Base-by-base conservation (phyloP, 2,329 filamentous ascomycete species). In the Aspergillus sp. region DNA sequence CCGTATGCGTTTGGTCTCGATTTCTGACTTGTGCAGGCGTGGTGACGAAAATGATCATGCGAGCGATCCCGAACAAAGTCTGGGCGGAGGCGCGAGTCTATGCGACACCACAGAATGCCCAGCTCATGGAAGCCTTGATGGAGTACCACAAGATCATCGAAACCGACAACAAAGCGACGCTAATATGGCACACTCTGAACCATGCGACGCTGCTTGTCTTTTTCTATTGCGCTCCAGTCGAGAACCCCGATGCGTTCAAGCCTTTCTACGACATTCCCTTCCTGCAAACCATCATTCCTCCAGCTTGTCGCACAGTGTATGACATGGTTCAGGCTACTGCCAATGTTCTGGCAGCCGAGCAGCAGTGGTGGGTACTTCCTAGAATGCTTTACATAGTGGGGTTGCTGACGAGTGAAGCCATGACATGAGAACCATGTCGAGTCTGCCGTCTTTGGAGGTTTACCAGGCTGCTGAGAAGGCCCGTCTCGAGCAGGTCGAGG, bases 41-140 rank as follows among this genome's bases (percentile, higher is more conserved):
- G 19, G 53, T 61, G 7, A 60, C 55, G 2, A 55, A 54, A 29
- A 47, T 60, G 2, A 52, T 50, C 5, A 60, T 60, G 58, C 17
- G 32, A n/a, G 55, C 58, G 3, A 36, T 60, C 16, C 32, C 54
- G 20, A 60, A 57, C 32, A 41, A 49, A 23, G 43, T 58, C 19
- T 60, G 56, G 56, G 46, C 56, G 36, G 54, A 57, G 34, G 49
- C 41, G 31, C 17, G 45, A 3, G 19, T 57, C 47, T 57, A 57
- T 21, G 23, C 47, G 10, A 31, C 41, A 25, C 45, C 49, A 10
- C 45, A 46, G 19, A 45, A 40, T 40, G 19, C 16, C 19, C 45
- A 49, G 14, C 36, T 57, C 36, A 32, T 51, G 36, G 49, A 47
- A 16, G 55, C 55, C 10, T 29, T 57, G 11, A 50, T 57, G 52